Evolutionary conservation across 2,329 filamentous ascomycete genomes (phyloP), one percentile per base, ranked within the genome.

Genomic region (Pyrenophora seminiperda): DNA sequence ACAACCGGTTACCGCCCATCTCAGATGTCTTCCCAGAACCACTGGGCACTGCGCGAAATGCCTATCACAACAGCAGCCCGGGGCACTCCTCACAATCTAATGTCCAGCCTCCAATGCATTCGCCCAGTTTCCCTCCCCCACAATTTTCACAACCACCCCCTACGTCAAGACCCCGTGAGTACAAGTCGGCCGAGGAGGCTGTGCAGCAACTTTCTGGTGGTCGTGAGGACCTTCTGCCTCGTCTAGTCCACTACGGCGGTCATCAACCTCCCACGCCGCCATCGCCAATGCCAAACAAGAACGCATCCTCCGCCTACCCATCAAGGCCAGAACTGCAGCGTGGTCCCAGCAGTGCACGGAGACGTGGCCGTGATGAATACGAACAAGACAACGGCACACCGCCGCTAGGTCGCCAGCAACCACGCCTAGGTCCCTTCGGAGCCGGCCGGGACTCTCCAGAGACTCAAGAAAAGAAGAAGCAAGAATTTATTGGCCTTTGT

Each of bases 171-270:
- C 80, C 86, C 9, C 84, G 93, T 49, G 94, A 97, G 69, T 97
- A 96, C 75, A 89, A 91, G 65, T 97, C 93, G 3, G 94, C 94
- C 10, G 94, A 99, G 72, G 94, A 99, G 70, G 94, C 91, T 2
- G 92, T 97, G 53, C 89, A 90, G 50, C 90, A 94, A 58, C 76
- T 99, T 55, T 87, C 92, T 4, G 92, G 91, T 41, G 94, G 94
- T n/a, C 85, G 94, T 49, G 88, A 96, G 49, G 94, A 99, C 51
- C 80, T 97, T 11, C 80, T 97, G 41, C 94, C 94, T 17, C 94
- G 93, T 74, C 85, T 97, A 49, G 90, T 99, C 11, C 94, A 97
- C 75, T 99, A 99, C 72, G 91, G 89, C 31, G 91, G 91, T 38
- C 91, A 95, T 68, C 93, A 96, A 72, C 92, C 93, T 32, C 92